Evolutionary conservation across 495 filamentous ascomycete genomes (phyloP), one percentile per base, ranked within the genome.

Genomic region (Penicillium lividum): DNA sequence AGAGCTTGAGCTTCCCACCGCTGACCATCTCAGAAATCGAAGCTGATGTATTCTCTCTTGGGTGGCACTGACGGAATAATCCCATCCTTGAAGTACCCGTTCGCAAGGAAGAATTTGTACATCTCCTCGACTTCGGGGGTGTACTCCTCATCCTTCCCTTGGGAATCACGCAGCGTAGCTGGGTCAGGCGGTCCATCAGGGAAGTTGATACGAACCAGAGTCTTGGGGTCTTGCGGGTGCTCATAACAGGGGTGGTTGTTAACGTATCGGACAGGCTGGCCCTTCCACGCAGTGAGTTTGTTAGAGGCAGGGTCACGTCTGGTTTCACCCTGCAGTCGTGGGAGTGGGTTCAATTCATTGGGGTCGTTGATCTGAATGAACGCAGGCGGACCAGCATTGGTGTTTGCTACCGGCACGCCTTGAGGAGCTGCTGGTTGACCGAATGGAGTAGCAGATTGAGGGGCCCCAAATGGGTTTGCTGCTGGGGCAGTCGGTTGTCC

Each of bases 41-140:
- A 93, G n/a, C 73, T 65, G 62, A 88, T 83, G 78, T 82, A 89
- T 70, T 90, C 90, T 51, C 80, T 79, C 79, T 83, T 86, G 3
- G 91, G 91, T 33, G 91, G 85, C 18, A 89, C 77, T 53, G 84
- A 77, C 0, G 91, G 91, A 66, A 93, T 83, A 1, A 83, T 53
- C 2, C 82, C 82, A 43, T 83, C 83, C 51, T 80, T 78, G 64
- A 92, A 93, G 44, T 61, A 67, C 3, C 88, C 89, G 50, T 81
- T 83, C 49, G 84, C 73, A 40, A 77, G 66, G 68, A 89, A 83
- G 53, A 73, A 77, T 46, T 74, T 63, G 69, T 91, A 93, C 48
- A 79, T 77, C 52, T 78, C 80, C n/a, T 82, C 69, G 5, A 76
- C 65, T 38, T 84, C 81, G 6, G 75, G 66, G 0, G 76, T 79